Percentiles rank a stretch among this genome's conserved stretches.
Evolutionary conservation across 2,329 filamentous ascomycete species (phyloP).

Genomic region (Hypoxylon sp.): DNA sequence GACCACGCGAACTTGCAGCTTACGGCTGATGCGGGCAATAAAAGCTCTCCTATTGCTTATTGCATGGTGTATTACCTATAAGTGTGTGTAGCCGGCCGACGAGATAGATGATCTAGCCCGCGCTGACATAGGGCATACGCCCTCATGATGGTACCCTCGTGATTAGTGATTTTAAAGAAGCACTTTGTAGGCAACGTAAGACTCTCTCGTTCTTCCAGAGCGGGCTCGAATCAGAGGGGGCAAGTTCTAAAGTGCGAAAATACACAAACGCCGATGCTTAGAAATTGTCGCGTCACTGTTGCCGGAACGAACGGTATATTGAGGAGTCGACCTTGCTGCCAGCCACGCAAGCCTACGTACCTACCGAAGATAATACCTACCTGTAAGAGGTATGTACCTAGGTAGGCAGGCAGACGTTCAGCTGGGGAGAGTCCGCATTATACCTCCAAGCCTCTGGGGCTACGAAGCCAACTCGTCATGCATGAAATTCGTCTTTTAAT

Average conservation of each 20-base stretch:
- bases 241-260: not conserved
- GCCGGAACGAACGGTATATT: not conserved
- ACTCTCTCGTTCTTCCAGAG: not conserved
- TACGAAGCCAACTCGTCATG: not conserved
- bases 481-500: not conserved
- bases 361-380: too few species aligned
- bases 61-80: not conserved
- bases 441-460: not conserved
- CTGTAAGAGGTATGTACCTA: too few species aligned
- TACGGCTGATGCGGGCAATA: too few species aligned
- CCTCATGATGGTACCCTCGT: not conserved
- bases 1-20: too few species aligned
- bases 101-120: not conserved
- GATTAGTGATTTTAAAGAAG: not conserved
- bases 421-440: not conserved
- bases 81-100: too few species aligned
- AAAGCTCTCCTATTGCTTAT: not conserved
- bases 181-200: not conserved
- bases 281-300: not conserved
- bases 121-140: not conserved
- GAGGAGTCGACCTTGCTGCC: not conserved
- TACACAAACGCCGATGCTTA: not conserved
- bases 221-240: not conserved
- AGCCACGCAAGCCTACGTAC: not conserved
- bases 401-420: not conserved